These are phyloP conservation scores for Eutrema salsugineum DNA, from an alignment of 441 rosid genomes.

Conservation along the genomic window DNA sequence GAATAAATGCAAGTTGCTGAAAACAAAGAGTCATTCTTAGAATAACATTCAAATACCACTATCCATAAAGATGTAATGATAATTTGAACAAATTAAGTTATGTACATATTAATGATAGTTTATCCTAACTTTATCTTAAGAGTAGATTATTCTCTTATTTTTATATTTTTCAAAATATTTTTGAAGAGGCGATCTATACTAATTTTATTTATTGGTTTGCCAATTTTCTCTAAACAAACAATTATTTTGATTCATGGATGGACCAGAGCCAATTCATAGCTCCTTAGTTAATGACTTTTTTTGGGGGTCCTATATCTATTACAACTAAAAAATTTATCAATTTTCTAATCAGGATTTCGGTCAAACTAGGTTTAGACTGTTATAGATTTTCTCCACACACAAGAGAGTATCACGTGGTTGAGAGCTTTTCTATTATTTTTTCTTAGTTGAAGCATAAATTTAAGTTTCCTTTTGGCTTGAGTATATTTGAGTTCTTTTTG, in stretches of 20 bases:
- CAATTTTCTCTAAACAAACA: background rate
- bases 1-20: background rate
- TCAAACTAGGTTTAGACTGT: background rate
- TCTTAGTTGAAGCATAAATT: background rate
- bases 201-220: background rate
- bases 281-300: background rate
- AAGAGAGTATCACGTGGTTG: conserved; percentile 17
- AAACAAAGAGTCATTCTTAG: background rate
- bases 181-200: background rate
- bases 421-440: background rate
- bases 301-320: background rate
- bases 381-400: conserved; percentile 12
- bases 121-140: background rate
- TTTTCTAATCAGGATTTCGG: background rate
- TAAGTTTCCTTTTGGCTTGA: background rate
- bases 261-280: conserved; percentile 6
- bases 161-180: background rate
- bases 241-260: background rate
- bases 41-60: background rate
- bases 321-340: background rate
- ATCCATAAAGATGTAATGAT: background rate
- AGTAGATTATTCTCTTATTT: background rate
- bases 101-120: background rate
- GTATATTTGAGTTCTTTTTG: background rate
- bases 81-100: background rate